Evolutionary conservation across 2,329 filamentous ascomycete species (phyloP), one percentile per base, ranked within the genome.

Genomic region (Xylaria sp.): DNA sequence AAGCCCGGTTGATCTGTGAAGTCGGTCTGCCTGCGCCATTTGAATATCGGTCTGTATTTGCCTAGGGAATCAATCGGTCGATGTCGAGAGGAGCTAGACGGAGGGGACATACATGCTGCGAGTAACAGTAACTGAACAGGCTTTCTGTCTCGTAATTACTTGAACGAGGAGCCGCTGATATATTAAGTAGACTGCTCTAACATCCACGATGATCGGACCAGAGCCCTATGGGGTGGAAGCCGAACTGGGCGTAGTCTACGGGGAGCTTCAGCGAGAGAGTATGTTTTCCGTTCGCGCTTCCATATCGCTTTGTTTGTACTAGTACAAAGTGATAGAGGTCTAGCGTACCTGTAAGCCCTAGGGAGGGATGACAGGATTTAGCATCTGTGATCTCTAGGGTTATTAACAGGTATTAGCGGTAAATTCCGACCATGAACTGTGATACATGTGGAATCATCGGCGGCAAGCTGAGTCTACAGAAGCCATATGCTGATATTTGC

Each of bases 401-500:
- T 43, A 12, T 28, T 14, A 40, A 15, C 21, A 3, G 42, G 14
- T 11, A 17, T 47, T 15, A n/a, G 45, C 45, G 23, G 1, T 17
- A 21, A 4, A 35, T 50, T 50, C 23, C 9, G 46, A 6, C 31
- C 2, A 37, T 45, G 17, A 8, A 21, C 6, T 43, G 42, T 25
- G 49, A 14, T 7, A 23, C 4, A 28, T 21, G 31, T 25, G 28
- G 9, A 28, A 8, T 28, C 25, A 19, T 17, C n/a, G 28, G 45
- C 7, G 45, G 23, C 31, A 31, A 25, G 35, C 33, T 38, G 35
- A 47, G 17, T 46, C 38, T 3, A 31, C 28, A 31, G 5, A 31
- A 12, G 28, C 33, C 19, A 40, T 40, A 23, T 53, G 53, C 53
- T 60, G 57, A 40, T 53, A 60, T 60, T 31, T 57, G 40, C 12